Base-by-base conservation (phyloP, 768 basidiomycete genomes). In the Leucogyrophana mollusca region DNA sequence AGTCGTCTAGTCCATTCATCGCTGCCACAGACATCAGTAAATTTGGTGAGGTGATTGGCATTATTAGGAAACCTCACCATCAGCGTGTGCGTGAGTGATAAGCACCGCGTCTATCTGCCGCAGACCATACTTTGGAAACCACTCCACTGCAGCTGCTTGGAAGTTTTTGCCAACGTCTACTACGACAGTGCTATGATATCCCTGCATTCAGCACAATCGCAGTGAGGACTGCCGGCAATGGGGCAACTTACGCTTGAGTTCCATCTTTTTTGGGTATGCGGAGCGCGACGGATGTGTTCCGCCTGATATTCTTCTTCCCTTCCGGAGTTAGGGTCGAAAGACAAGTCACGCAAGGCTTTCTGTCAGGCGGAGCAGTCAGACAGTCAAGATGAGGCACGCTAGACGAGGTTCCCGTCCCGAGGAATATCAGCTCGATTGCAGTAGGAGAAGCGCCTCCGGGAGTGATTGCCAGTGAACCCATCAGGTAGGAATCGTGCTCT, bases 121-220 rank as follows among this genome's bases (percentile, higher is more conserved):
- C 34, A 95, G 67, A 3, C 80, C 82, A 61, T 86, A 84, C 61
- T 82, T 82, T 1, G 90, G 89, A 57, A 83, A 82, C 73, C 74
- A 76, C 55, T 79, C 74, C 25, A 72, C 48, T 4, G 77, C 74
- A 21, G 77, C 69, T 9, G 70, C 70, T 57, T 82, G 80, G 63
- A 92, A 93, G 47, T 83, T 90, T 70, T 93, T 93, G 42, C 90
- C 90, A 16, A 82, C 87, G 66, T 93, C 90, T 55, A 93, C 82
- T 11, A 92, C 76, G 46, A 93, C 74, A 13, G 87, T 90, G 57
- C 86, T 89, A 50, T 48, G 36, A 20, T 42, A 24, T 59, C 47
- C 16, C 56, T 38, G 35, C 60, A 10, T 22, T 38, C 40, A 34
- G 37, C 42, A 33, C n/a, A n/a, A n/a, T n/a, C n/a, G n/a, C n/a